Conservation (phyloP, 108 stramenopile genomes). For the Discostella pseudostelligera region DNA sequence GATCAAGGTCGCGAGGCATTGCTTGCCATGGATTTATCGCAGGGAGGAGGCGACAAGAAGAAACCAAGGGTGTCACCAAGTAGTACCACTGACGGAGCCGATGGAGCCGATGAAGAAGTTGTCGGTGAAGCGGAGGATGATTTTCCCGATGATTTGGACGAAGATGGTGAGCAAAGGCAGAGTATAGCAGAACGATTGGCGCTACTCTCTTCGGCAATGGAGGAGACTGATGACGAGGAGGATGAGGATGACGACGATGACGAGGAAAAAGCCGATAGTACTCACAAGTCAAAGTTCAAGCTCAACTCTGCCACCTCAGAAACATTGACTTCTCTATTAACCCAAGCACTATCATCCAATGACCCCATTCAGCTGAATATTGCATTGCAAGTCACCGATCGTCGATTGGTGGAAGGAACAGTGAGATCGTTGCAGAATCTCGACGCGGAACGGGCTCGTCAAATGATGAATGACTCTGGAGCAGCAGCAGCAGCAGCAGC, state of each 20-base stretch:
- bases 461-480: neutral
- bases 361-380: conserved; percentile 41
- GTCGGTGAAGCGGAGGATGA: conserved; percentile 18
- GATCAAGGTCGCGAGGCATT: conserved; percentile 40
- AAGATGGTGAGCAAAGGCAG: conserved; percentile 30
- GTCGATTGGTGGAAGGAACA: conserved; percentile 29
- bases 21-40: conserved; percentile 34
- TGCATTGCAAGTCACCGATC: conserved; percentile 41
- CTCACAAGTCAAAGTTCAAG: conserved; percentile 31
- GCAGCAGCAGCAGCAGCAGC: neutral
- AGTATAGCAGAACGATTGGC: conserved; percentile 51
- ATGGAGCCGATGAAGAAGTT: conserved; percentile 16
- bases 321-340: conserved; percentile 43
- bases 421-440: conserved; percentile 30
- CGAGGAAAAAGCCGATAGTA: conserved; percentile 1
- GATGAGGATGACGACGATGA: conserved; percentile 31
- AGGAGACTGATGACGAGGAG: conserved; percentile 33
- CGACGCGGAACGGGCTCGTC: conserved; percentile 27
- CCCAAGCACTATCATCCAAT: conserved; percentile 50
- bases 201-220: conserved; percentile 51
- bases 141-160: conserved; percentile 12
- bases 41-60: neutral
- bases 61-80: neutral
- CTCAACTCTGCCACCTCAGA: conserved; percentile 47
- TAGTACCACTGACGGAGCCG: conserved; percentile 12